Base-by-base conservation (phyloP, 768 basidiomycete genomes). In the Lentinus brumalis region DNA sequence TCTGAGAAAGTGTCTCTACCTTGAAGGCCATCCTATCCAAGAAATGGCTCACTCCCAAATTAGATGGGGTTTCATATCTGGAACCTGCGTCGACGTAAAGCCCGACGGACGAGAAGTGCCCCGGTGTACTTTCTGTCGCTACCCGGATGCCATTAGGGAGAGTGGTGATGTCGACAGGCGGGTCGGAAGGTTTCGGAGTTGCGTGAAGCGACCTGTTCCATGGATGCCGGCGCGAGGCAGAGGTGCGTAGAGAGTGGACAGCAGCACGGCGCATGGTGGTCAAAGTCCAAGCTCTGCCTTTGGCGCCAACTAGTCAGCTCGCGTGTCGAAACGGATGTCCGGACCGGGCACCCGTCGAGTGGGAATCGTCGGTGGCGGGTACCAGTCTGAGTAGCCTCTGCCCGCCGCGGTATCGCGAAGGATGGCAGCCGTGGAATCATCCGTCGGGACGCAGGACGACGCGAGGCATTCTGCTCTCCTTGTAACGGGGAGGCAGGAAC, bases 11-110 rank as follows among this genome's bases (percentile, higher is more conserved):
- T 12, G 44, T 1, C 70, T 74, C 41, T 61, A 96, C 96, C 85
- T 98, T 98, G 82, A 96, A 98, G 1, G 96, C 96, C 86, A 98
- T 87, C 69, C 95, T 83, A 69, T 98, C 96, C 38, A 98, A 72
- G 70, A 98, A 91, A 83, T 98, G 94, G 62, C 91, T 92, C 6
- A 88, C 89, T 0, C 97, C 97, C 8, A 84, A 85, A 0, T 82
- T 89, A 16, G 81, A 74, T 18, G 82, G 75, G 11, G 82, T 85
- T 73, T 98, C 97, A 79, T 92, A 96, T 14, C 97, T 83, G 31
- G 92, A 87, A 29, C 97, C 97, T 2, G 93, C 95, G 73, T 98
- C 95, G 67, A 98, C 82, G 69, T 94, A 98, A 42, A 98, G 83
- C 3, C 96, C 97, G 0, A 96, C 83, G 0, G 94, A 89, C 39